Base-by-base conservation (phyloP, 2,329 filamentous ascomycete species). In the Colletotrichum spaethianum region DNA sequence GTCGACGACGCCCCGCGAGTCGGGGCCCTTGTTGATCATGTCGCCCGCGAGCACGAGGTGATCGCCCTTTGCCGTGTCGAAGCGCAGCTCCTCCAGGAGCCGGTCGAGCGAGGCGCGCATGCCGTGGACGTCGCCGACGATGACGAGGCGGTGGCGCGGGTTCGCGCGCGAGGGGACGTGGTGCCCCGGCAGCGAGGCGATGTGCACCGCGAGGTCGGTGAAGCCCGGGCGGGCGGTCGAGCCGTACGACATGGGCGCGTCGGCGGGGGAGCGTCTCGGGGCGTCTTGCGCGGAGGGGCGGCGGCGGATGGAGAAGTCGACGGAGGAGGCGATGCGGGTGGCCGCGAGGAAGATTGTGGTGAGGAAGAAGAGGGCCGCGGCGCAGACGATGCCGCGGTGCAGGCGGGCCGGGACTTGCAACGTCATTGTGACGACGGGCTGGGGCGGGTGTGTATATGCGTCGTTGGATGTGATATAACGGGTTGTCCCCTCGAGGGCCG, bases 121-220 rank as follows among this genome's bases (percentile, higher is more conserved):
- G 60, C 96, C 96, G 83, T 98, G 96, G 18, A 98, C 94, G 83
- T 99, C 96, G 66, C 96, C 96, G 42, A 98, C 86, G 73, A 98
- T 86, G 42, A 98, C 85, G 31, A 99, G 84, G 23, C 95, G 86
- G 65, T 88, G 90, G 65, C 65, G 53, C 28, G 83, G 77, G 46
- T 84, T 82, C 26, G 79, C 69, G 33, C 76, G 56, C 4, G 82
- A 83, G 3, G 81, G 78, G 23, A 83, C 71, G 56, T 79, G 65
- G 48, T 78, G 63, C 12, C 73, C 65, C 14, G 82, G 79, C 11
- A 85, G 75, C 20, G 74, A 73, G 60, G 67, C 60, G 57, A 73
- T 68, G 59, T 75, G 63, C 23, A 73, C 40, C 55, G 75, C 61
- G 66, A 78, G 38, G 40, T 77, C 78, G 42, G 80, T 77, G 74